These are phyloP conservation scores for Avena eriantha DNA, from an alignment of 176 grass and related monocot genomes.

Conservation along the genomic window DNA sequence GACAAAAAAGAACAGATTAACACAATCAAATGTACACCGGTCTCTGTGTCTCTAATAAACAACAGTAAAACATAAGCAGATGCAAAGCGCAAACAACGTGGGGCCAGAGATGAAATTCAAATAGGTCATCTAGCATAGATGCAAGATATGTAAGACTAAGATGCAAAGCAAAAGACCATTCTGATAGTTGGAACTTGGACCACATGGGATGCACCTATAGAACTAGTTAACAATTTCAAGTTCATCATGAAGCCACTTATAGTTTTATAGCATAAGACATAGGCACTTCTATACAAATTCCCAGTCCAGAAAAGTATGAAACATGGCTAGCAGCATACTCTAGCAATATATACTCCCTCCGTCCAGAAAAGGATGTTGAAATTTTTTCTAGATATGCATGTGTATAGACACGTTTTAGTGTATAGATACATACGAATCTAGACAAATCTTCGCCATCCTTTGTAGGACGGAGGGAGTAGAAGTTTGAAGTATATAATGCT, in stretches of 20 bases:
- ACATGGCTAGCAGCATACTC: not conserved
- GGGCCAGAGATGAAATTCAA: not conserved
- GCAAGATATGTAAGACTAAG: not conserved
- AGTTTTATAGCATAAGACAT: not conserved
- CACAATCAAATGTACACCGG: slow-evolving; percentile 13
- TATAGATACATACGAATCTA: no score
- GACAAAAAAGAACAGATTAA: slow-evolving; percentile 28
- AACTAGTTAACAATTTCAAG: not conserved
- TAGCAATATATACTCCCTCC: not conserved
- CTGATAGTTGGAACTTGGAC: slow-evolving; percentile 8
- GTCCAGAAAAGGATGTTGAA: no score
- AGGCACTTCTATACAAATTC: slow-evolving; percentile 16
- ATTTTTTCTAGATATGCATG: no score
- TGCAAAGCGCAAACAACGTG: not conserved
- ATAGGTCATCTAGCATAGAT: not conserved
- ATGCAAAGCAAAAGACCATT: not conserved
- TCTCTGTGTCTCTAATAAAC: slow-evolving; percentile 5
- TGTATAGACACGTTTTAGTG: no score
- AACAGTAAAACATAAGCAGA: slow-evolving; percentile 21
- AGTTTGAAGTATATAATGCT: not conserved
- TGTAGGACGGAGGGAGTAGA: not conserved
- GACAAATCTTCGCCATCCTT: no score
- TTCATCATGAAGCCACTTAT: not conserved
- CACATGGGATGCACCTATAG: slow-evolving; percentile 7
- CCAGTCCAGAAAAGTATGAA: not conserved